Base-by-base conservation (phyloP, 495 filamentous ascomycete genomes). In the Thozetella sp. region DNA sequence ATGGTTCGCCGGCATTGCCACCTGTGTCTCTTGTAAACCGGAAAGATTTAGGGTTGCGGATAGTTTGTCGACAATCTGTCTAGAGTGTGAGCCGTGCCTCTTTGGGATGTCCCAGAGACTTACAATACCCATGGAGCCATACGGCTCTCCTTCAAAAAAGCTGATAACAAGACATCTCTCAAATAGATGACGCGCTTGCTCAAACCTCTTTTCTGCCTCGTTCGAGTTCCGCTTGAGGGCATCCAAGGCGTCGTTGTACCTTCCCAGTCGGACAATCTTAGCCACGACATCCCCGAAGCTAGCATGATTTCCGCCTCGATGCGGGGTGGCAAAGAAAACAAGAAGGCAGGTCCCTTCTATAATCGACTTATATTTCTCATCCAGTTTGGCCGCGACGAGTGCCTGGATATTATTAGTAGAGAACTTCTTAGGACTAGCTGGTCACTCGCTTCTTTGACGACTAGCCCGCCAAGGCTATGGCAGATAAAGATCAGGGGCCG, bases 401-500 rank as follows among this genome's bases (percentile, higher is more conserved):
- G 52, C 50, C 61, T 63, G 37, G 3, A 34, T 15, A n/a, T 20
- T 19, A 19, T 48, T 48, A 48, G 43, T 20, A 3, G 9, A n/a
- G 20, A 11, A 11, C n/a, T 19, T n/a, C 3, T 9, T n/a, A n/a
- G 3, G 43, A 48, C 20, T 3, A 3, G 20, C 37, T 3, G 34
- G 4, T 15, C 15, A 53, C 58, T 48, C 9, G 51, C 58, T 25
- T 58, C 24, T 24, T 66, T 66, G 23, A 62, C 63, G 6, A 66
- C 53, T 19, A 62, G 20, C 15, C 63, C 63, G 13, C 63, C 63
- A 26, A 66, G 56, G 24, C 63, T 62, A 24, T 66, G 60, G 53
- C 52, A 37, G 20, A 66, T 62, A 24, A 66, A 66, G n/a, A 66
- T 48, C 1, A 66, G 59, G 6, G 63, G 59, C 25, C 60, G 58